Conservation (phyloP, 176 grass and related monocot species). For the Juncus inflexus region DNA sequence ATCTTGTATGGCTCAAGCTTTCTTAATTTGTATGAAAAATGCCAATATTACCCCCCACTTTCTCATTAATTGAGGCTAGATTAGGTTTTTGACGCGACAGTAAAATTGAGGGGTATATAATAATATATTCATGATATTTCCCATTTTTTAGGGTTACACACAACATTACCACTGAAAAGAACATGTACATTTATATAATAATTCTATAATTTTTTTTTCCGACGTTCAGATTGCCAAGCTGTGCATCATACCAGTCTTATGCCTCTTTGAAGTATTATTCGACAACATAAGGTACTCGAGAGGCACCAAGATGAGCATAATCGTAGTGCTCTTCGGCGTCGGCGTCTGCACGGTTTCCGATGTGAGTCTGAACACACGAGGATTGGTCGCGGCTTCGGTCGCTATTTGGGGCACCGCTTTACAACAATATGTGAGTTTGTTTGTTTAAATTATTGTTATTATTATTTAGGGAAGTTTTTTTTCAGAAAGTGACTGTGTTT, state of each 20-base stretch:
- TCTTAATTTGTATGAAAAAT: no score
- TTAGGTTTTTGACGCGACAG: no score
- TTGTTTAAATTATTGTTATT: neutral
- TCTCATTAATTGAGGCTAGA: no score
- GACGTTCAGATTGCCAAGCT: slow-evolving; percentile 58
- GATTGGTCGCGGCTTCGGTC: slow-evolving; percentile 46
- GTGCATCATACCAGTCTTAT: slow-evolving; percentile 64
- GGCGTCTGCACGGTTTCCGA: slow-evolving; percentile 59
- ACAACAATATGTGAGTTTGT: slow-evolving; percentile 64
- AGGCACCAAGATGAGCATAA: slow-evolving; percentile 69
- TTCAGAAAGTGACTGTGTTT: no score
- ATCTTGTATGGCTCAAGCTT: no score
- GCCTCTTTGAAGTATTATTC: slow-evolving; percentile 53
- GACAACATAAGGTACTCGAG: slow-evolving; percentile 57
- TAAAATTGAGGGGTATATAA: no score
- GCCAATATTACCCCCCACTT: no score
- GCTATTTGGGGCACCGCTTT: slow-evolving; percentile 65
- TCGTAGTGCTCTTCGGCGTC: slow-evolving; percentile 60
- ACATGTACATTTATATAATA: neutral
- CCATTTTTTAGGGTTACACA: no score
- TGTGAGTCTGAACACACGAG: slow-evolving; percentile 58
- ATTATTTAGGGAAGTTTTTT: no score
- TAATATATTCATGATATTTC: no score
- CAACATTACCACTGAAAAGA: no score
- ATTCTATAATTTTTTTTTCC: neutral